These are phyloP conservation scores for Puccinia horiana DNA, from an alignment of 1,284 basidiomycete species.

Conservation along the genomic window DNA sequence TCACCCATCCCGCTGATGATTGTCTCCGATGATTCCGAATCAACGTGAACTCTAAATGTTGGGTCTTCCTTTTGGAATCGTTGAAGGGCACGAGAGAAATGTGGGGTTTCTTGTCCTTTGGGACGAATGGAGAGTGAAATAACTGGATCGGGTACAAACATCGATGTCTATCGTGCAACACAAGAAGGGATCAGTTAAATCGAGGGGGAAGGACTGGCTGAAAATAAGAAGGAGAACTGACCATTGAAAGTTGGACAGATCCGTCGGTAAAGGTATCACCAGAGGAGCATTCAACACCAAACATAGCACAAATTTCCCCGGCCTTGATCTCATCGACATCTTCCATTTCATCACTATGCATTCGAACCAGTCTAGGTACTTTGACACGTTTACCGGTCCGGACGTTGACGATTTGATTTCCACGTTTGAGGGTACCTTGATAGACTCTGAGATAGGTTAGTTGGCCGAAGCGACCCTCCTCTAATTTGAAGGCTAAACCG, in stretches of 20 bases:
- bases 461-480: slow-evolving; percentile 96
- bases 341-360: slow-evolving; percentile 99
- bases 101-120: slow-evolving; percentile 85
- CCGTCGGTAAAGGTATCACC: slow-evolving; percentile 89
- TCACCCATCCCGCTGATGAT: slow-evolving; percentile 99
- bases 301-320: slow-evolving; percentile 99
- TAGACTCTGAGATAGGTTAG: slow-evolving; percentile 99
- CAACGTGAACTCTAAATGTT: slow-evolving; percentile 96
- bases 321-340: slow-evolving; percentile 92
- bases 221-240: slow-evolving; percentile 3
- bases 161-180: slow-evolving; percentile 72
- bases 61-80: slow-evolving; percentile 99
- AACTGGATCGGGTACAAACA: slow-evolving; percentile 98
- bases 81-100: slow-evolving; percentile 94
- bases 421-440: slow-evolving; percentile 85
- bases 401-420: slow-evolving; percentile 84
- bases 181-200: not conserved
- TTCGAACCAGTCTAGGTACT: slow-evolving; percentile 92
- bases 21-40: slow-evolving; percentile 94
- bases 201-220: slow-evolving; percentile 22
- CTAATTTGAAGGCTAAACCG: slow-evolving; percentile 95
- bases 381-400: slow-evolving; percentile 97
- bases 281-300: slow-evolving; percentile 96
- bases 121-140: slow-evolving; percentile 93
- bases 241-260: slow-evolving; percentile 37